These are phyloP conservation scores for Boletus vinaceobasis DNA, from an alignment of 768 basidiomycete species.

Conservation along the genomic window DNA sequence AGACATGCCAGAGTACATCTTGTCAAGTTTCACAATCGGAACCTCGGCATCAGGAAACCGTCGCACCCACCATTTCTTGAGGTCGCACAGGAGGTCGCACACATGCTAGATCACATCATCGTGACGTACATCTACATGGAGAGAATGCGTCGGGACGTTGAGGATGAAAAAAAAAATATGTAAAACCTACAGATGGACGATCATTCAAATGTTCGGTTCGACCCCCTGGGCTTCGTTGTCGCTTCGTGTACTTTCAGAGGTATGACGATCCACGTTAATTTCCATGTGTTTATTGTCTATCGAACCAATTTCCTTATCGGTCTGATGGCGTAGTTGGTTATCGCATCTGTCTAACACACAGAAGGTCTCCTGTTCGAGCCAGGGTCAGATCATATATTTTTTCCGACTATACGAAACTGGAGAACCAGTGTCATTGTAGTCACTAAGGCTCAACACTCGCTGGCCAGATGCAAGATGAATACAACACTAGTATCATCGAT, in stretches of 20 bases:
- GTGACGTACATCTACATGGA: slow-evolving; percentile 33
- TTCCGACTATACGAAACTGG: not conserved
- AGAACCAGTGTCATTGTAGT: not conserved
- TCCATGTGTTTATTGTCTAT: not conserved
- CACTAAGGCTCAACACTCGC: no score
- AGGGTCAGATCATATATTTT: not conserved
- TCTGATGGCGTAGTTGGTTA: slow-evolving; percentile 76
- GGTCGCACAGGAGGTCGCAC: slow-evolving; percentile 21
- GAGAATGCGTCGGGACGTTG: slow-evolving; percentile 25
- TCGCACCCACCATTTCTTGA: slow-evolving; percentile 27
- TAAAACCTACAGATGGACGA: not conserved
- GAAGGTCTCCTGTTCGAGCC: slow-evolving; percentile 25
- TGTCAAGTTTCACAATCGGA: slow-evolving; percentile 19
- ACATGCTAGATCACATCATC: slow-evolving; percentile 32
- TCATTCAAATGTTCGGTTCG: not conserved
- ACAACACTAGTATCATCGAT: no score
- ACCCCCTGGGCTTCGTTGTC: not conserved
- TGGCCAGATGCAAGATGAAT: not conserved
- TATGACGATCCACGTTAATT: not conserved
- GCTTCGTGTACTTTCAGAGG: not conserved
- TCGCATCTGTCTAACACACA: slow-evolving; percentile 42
- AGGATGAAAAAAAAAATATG: slow-evolving; percentile 12
- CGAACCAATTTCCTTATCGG: not conserved
- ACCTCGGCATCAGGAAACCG: slow-evolving; percentile 16
- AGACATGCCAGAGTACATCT: slow-evolving; percentile 11